Base-by-base conservation (phyloP, 1,284 basidiomycete species). In the Hemileia vastatrix region DNA sequence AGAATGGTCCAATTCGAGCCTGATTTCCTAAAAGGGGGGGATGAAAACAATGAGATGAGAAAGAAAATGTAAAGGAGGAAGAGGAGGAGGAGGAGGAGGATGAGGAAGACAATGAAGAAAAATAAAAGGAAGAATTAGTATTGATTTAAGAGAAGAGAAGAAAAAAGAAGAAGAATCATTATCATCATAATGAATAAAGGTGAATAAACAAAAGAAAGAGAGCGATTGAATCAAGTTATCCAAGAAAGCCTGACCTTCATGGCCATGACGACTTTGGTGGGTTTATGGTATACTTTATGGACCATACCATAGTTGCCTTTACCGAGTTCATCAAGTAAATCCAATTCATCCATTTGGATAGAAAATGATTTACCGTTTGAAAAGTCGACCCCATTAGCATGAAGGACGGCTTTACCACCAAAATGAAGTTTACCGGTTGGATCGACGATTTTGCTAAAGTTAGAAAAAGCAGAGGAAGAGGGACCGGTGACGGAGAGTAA, bases 281-380 rank as follows among this genome's bases (percentile, higher is more conserved):
- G 91, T 66, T 85, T 90, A 74, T 98, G 94, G 49, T 89, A 80
- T 2, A 96, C 94, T 74, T 89, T 90, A 79, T 93, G 92, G 4
- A 98, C 95, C 1, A 91, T 94, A 23, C 94, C 94, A 73, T 98
- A 98, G 76, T 96, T 96, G 47, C 94, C 94, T 72, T 87, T 87
- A 40, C 94, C 94, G 47, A 98, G 82, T 64, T 79, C 78, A 72
- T 93, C 89, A 63, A 90, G 81, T 61, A 97, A 82, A 72, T 90
- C 83, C 65, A 99, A 83, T 75, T 98, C 89, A 63, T 86, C 84
- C 90, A 96, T 96, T 77, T 94, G 95, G 80, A 98, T 96, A 65
- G 85, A 83, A 78, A 93, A 96, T 13, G 88, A 90, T 33, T 88
- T 84, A 31, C 94, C 95, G 69, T 87, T 92, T 23, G 86, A 86